Evolutionary conservation across 768 basidiomycete species (phyloP).

Genomic region (Naganishia onofrii): DNA sequence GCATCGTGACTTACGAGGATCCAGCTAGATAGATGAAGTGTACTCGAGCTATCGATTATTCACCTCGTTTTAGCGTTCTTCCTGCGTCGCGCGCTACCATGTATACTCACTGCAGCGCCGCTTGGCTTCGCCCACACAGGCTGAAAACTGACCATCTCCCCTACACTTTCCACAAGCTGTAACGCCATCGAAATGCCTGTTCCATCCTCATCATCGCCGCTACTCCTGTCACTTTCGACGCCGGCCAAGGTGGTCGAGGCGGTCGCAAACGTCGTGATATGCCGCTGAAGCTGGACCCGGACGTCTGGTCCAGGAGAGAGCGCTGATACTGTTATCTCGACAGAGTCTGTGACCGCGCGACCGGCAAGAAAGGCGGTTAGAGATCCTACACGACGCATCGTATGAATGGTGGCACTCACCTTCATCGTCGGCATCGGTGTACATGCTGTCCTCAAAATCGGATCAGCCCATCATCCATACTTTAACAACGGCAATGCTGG

Average conservation of each 20-base stretch:
- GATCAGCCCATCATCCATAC: too few species aligned
- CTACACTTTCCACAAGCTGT: neutral
- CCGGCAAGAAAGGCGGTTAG: too few species aligned
- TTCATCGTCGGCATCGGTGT: neutral
- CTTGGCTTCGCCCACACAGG: neutral
- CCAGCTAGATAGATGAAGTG: constrained; percentile 16
- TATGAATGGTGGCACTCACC: neutral
- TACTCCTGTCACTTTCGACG: too few species aligned
- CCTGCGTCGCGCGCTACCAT: neutral
- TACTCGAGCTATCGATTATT: constrained; percentile 2
- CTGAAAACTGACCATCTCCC: neutral
- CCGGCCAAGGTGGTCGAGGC: neutral
- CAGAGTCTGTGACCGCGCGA: neutral
- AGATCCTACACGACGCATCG: too few species aligned
- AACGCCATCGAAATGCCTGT: neutral
- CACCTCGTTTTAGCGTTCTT: neutral
- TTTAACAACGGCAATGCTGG: too few species aligned
- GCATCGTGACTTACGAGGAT: neutral
- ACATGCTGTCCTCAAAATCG: neutral
- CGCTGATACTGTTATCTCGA: constrained; percentile 53
- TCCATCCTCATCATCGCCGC: neutral
- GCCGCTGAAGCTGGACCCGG: constrained; percentile 78
- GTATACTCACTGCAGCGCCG: neutral
- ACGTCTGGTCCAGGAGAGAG: constrained; percentile 55
- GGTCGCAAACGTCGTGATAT: constrained; percentile 55